Evolutionary conservation across 371 early-diverging fungal genomes (phyloP).

Genomic region (Zychaea mexicana): DNA sequence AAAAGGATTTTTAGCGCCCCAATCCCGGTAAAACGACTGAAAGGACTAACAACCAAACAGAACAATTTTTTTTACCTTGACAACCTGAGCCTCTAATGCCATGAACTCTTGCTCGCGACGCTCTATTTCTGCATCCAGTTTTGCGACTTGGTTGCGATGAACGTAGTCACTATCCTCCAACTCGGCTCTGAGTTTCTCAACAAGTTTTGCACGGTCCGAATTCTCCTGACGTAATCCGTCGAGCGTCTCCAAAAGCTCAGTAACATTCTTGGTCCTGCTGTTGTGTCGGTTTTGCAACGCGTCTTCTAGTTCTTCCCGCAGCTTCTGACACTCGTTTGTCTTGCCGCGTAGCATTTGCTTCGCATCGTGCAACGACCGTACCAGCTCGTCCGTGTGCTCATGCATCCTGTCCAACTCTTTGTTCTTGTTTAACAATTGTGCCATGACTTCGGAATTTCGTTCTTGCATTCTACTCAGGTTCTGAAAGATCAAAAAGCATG

Average conservation of each 20-base stretch:
- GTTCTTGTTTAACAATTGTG: slow-evolving; percentile 36
- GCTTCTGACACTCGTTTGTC: slow-evolving; percentile 24
- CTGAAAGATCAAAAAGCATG: not conserved
- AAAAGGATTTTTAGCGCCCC: too few relatives aligned
- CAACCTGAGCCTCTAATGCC: slow-evolving; percentile 35
- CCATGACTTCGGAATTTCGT: slow-evolving; percentile 26
- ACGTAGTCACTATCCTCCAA: slow-evolving; percentile 21
- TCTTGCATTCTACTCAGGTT: slow-evolving; percentile 25
- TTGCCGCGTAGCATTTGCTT: slow-evolving; percentile 33
- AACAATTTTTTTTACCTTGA: slow-evolving; percentile 22
- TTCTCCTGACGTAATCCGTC: slow-evolving; percentile 8
- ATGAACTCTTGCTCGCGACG: slow-evolving; percentile 34
- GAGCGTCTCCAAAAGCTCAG: slow-evolving; percentile 12
- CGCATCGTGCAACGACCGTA: slow-evolving; percentile 22
- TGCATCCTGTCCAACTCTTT: slow-evolving; percentile 33
- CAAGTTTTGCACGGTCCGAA: slow-evolving; percentile 4
- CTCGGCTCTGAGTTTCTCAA: slow-evolving; percentile 18
- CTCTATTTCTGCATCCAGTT: slow-evolving; percentile 24
- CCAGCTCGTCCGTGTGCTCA: slow-evolving; percentile 24
- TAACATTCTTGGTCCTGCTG: slow-evolving; percentile 11
- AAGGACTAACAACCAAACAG: too few relatives aligned
- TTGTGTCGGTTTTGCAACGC: slow-evolving; percentile 9
- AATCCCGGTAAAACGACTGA: too few relatives aligned
- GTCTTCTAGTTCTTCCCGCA: slow-evolving; percentile 26
- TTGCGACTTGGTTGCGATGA: slow-evolving; percentile 18